phyloP scores from a whole-genome alignment of 495 filamentous ascomycete species.

The Aspergillus sclerotioniger region DNA sequence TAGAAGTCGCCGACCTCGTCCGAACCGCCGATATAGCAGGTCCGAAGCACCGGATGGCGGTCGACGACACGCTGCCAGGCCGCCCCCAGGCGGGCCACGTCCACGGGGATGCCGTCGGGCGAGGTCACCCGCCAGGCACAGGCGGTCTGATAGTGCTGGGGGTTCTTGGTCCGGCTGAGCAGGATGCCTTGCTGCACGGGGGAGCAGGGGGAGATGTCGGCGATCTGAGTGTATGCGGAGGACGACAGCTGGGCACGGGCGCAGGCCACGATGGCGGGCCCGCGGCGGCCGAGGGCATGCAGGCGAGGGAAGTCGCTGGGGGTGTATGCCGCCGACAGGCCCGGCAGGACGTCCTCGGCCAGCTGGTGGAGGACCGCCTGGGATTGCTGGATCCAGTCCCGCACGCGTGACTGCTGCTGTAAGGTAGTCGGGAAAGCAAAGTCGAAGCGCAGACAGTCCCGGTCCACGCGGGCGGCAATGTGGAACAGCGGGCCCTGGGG shows the following conservation, averaged over 20 bases:
- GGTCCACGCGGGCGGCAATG: not conserved
- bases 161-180: conserved; percentile 41
- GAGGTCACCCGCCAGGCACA: conserved; percentile 14
- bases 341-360: not conserved
- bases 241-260: conserved; percentile 16
- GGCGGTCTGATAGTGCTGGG: conserved; percentile 26
- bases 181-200: conserved; percentile 48
- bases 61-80: conserved; percentile 50
- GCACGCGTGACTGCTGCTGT: not conserved
- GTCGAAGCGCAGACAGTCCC: not conserved
- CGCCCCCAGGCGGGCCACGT: conserved; percentile 22
- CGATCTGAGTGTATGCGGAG: conserved; percentile 24
- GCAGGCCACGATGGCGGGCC: conserved; percentile 15
- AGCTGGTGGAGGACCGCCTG: not conserved
- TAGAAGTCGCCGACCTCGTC: not conserved
- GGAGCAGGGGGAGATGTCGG: conserved; percentile 45
- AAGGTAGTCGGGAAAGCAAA: not conserved
- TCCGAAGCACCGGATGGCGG: conserved; percentile 46
- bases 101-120: conserved; percentile 6
- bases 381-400: not conserved
- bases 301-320: conserved; percentile 13
- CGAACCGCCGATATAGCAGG: conserved; percentile 38
- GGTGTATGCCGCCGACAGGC: not conserved
- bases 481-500: not conserved
- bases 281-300: not conserved